A percentile compares a stretch with the other conserved stretches of the same genome.
Conservation (phyloP, 31 red algal species). For the Asparagopsis taxiformis region DNA sequence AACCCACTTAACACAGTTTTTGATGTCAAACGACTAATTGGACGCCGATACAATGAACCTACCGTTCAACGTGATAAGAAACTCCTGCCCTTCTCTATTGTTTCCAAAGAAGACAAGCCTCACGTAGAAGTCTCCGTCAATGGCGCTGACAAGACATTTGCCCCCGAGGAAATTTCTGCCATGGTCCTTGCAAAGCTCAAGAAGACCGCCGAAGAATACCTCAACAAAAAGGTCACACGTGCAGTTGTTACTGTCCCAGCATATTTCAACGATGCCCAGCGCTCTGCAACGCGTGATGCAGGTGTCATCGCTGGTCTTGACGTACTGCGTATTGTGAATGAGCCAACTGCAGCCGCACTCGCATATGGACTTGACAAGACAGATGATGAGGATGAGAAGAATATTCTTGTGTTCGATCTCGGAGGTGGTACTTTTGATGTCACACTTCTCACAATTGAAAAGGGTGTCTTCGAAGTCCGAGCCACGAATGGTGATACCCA, state of each 20-base stretch:
- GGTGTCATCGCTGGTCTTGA: slow-evolving; percentile 95
- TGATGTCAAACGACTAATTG: slow-evolving; percentile 93
- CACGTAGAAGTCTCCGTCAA: slow-evolving; percentile 79
- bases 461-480: slow-evolving; percentile 94
- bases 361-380: slow-evolving; percentile 95
- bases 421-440: slow-evolving; percentile 99
- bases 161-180: slow-evolving; percentile 91
- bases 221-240: slow-evolving; percentile 67
- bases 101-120: slow-evolving; percentile 82
- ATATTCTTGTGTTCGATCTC: slow-evolving; percentile 98
- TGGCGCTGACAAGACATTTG: slow-evolving; percentile 72
- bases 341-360: slow-evolving; percentile 97
- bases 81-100: slow-evolving; percentile 86
- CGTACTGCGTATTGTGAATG: slow-evolving; percentile 95
- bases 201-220: slow-evolving; percentile 88
- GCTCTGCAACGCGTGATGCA: slow-evolving; percentile 92
- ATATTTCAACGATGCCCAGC: slow-evolving; percentile 97
- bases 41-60: slow-evolving; percentile 79
- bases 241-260: slow-evolving; percentile 98
- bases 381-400: slow-evolving; percentile 71
- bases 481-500: slow-evolving; percentile 96
- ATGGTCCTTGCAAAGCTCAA: slow-evolving; percentile 90
- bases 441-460: slow-evolving; percentile 84
- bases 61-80: slow-evolving; percentile 94
- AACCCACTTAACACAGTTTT: slow-evolving; percentile 94